Base-by-base conservation (phyloP, 1,284 basidiomycete genomes). In the Cutaneotrichosporon spelunceum region DNA sequence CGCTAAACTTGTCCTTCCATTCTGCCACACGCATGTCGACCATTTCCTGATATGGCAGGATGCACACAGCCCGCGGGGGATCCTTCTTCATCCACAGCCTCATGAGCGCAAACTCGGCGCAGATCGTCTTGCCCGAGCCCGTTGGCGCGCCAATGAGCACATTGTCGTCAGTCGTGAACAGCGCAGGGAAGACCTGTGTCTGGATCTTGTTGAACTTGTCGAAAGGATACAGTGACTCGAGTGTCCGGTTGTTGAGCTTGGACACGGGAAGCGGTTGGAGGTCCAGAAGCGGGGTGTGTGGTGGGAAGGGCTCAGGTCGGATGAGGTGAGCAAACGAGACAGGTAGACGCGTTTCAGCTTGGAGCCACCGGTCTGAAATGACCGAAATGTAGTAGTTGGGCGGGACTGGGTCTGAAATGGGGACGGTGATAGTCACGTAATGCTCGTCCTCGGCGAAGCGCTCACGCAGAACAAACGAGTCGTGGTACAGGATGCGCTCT, bases 291-390 rank as follows among this genome's bases (percentile, higher is more conserved):
- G 91, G 86, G 0, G 94, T 99, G 2, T 93, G 91, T 26, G 87
- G 84, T 0, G 94, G 93, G 85, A 98, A 98, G 71, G 95, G 95
- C 73, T 96, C 93, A 3, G 96, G 96, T 3, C 98, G 86, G 67
- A 99, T 94, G 57, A 99, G 86, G 75, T 99, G 93, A 79, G 95
- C 95, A 86, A 99, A 99, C 0, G 93, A 96, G 63, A 99, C 90
- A 0, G 96, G 94, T 0, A 99, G 82, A 11, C 93, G 87, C 2
- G 93, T 97, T 79, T 98, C 93, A 11, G 92, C 86, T 70, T 99
- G 93, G 39, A 99, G 74, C 95, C 96, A 99, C 42, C 92, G 86
- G 76, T 99, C 95, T 4, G 93, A 95, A 65, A 96, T 85, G 63
- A 98, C 83, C 13, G 91, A 92, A 74, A 99, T 93, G 79, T 93